Conservation (phyloP, 345 rosid genomes). For the Erysimum cheiranthoides region DNA sequence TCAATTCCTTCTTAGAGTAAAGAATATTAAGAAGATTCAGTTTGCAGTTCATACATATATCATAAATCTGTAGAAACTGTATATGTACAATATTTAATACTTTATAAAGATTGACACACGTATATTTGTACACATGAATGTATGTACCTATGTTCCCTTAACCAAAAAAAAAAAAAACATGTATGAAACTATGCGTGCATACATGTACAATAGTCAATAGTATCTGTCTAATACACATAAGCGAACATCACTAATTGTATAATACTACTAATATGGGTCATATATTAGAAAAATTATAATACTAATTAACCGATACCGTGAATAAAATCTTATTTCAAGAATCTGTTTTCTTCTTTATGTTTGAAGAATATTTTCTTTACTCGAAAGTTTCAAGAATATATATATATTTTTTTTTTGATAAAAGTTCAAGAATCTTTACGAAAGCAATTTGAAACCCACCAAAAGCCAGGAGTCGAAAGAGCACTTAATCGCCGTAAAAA, state of each 20-base stretch:
- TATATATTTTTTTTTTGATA: not conserved
- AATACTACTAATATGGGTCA: not conserved
- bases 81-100: not conserved
- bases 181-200: no score
- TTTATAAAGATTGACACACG: not conserved
- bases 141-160: not conserved
- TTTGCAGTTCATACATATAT: conserved; percentile 3
- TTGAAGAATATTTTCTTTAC: not conserved
- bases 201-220: no score
- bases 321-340: conserved; percentile 33
- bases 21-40: not conserved
- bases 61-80: not conserved
- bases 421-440: conserved; percentile 29
- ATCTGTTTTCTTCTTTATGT: conserved; percentile 31
- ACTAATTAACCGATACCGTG: not conserved
- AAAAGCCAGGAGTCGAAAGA: conserved; percentile 14
- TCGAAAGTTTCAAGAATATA: conserved; percentile 5
- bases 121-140: not conserved
- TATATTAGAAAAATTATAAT: not conserved
- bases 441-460: conserved; percentile 29
- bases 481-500: not conserved
- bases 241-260: conserved; percentile 29
- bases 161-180: no score
- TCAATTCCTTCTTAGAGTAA: not conserved
- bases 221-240: not conserved